A percentile compares a stretch with the other conserved stretches of the same genome.
phyloP scores from a whole-genome alignment of 2,329 filamentous ascomycete species.

The Pseudogymnoascus sp. region DNA sequence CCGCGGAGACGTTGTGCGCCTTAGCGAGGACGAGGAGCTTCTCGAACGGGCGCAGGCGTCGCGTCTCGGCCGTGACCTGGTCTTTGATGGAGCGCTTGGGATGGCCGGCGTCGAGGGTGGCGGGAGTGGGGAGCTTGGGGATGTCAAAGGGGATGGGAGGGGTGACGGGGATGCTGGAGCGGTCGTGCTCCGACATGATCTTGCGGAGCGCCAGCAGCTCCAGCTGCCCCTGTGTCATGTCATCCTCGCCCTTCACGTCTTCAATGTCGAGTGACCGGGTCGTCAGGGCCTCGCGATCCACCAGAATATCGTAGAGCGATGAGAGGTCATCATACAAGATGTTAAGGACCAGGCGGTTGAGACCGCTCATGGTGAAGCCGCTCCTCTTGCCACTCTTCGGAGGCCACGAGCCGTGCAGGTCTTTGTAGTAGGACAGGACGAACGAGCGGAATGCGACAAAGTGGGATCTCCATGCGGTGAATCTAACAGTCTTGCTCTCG shows the following conservation, averaged over 20 bases:
- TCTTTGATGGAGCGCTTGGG: slow-evolving; percentile 60
- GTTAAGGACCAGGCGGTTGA: slow-evolving; percentile 75
- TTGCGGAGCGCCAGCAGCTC: slow-evolving; percentile 64
- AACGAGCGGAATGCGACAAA: slow-evolving; percentile 65
- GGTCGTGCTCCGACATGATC: slow-evolving; percentile 80
- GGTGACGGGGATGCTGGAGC: slow-evolving; percentile 78
- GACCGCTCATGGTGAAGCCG: slow-evolving; percentile 71
- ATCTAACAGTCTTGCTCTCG: slow-evolving; percentile 71
- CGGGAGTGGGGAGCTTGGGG: slow-evolving; percentile 65
- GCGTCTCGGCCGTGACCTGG: slow-evolving; percentile 61
- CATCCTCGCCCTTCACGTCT: slow-evolving; percentile 38
- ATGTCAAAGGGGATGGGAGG: slow-evolving; percentile 88
- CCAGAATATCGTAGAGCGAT: slow-evolving; percentile 78
- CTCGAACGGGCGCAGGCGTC: slow-evolving; percentile 71
- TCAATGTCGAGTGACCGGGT: slow-evolving; percentile 60
- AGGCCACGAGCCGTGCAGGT: slow-evolving; percentile 69
- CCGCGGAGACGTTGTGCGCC: slow-evolving; percentile 61
- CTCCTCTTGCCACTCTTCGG: slow-evolving; percentile 94
- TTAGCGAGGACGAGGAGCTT: slow-evolving; percentile 67
- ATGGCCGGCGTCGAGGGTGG: slow-evolving; percentile 56
- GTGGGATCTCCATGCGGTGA: slow-evolving; percentile 71
- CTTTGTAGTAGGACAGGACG: slow-evolving; percentile 54
- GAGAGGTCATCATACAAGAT: slow-evolving; percentile 81
- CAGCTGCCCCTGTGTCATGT: slow-evolving; percentile 46
- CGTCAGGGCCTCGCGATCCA: slow-evolving; percentile 70